Evolutionary conservation across 306 rosid genomes (phyloP).

Genomic region (Mimosa pudica): DNA sequence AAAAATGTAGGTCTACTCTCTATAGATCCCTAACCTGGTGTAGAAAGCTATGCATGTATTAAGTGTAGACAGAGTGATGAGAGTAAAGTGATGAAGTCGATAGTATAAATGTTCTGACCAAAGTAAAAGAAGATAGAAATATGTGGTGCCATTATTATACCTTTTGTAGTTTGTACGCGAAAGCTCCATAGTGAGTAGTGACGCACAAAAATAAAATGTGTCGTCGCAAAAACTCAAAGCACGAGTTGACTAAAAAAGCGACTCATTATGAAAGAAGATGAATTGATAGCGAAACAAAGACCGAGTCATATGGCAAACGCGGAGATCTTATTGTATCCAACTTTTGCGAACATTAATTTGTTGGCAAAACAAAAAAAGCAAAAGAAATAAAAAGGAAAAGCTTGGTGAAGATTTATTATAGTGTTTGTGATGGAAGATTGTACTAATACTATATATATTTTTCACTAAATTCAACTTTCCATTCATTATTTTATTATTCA

Average conservation of each 20-base stretch:
- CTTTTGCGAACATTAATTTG: background rate
- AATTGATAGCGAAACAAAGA: conserved; percentile 21
- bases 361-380: background rate
- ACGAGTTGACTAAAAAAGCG: background rate
- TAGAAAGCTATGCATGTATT: too few relatives aligned
- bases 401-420: background rate
- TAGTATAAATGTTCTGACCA: too few relatives aligned
- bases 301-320: conserved; percentile 31
- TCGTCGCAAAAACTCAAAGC: background rate
- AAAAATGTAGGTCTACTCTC: too few relatives aligned
- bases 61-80: background rate
- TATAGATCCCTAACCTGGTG: too few relatives aligned
- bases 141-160: background rate
- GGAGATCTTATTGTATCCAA: conserved; percentile 29
- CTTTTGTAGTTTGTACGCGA: conserved; percentile 2
- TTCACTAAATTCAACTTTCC: conserved; percentile 18
- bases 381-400: background rate
- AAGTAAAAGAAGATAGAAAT: background rate
- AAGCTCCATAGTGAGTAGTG: background rate
- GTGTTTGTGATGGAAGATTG: background rate
- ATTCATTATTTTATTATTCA: conserved; percentile 16
- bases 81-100: background rate
- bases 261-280: background rate
- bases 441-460: too few relatives aligned
- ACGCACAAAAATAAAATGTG: background rate